Percentiles rank a stretch among this genome's conserved stretches.
These are phyloP conservation scores for Phytophthora nicotianae DNA, from an alignment of 352 stramenopile genomes.

Conservation along the genomic window DNA sequence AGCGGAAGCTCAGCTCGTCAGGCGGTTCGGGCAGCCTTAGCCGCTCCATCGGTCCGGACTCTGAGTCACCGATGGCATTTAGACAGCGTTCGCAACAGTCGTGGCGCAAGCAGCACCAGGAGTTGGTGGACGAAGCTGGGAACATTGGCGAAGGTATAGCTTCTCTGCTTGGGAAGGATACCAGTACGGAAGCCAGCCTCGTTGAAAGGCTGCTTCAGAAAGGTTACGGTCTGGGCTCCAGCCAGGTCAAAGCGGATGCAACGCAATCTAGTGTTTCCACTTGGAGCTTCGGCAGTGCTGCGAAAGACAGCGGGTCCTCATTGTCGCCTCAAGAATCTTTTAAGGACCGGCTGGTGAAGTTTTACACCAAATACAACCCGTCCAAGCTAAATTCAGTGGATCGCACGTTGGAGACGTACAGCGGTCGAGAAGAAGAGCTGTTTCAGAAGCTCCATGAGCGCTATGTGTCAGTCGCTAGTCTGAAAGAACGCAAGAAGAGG, in stretches of 20 bases:
- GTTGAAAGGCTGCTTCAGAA: constrained; percentile 49
- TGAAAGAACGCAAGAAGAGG: constrained; percentile 55
- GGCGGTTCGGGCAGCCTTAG: constrained; percentile 11
- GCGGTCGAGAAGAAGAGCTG: constrained; percentile 65
- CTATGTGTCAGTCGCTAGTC: constrained; percentile 46
- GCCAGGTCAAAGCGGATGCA: constrained; percentile 11
- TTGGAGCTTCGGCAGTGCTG: constrained; percentile 1
- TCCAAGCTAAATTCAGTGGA: constrained; percentile 56
- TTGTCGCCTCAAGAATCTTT: constrained; percentile 12
- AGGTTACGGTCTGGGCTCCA: constrained; percentile 53
- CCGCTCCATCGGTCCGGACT: constrained; percentile 14
- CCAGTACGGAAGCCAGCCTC: constrained; percentile 35
- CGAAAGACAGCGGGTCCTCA: neutral
- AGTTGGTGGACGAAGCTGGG: constrained; percentile 42
- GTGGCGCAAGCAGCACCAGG: constrained; percentile 61
- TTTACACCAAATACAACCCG: constrained; percentile 79
- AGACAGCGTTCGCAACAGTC: constrained; percentile 63
- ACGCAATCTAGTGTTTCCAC: neutral
- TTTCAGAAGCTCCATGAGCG: constrained; percentile 72
- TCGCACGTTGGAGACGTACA: constrained; percentile 59
- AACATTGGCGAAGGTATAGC: constrained; percentile 24
- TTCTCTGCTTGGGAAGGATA: neutral
- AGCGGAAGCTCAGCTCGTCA: constrained; percentile 26
- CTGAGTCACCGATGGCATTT: constrained; percentile 36
- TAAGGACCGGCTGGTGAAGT: constrained; percentile 51